Evolutionary conservation across 106 monocot genomes (phyloP).

Genomic region (Allium cepa): DNA sequence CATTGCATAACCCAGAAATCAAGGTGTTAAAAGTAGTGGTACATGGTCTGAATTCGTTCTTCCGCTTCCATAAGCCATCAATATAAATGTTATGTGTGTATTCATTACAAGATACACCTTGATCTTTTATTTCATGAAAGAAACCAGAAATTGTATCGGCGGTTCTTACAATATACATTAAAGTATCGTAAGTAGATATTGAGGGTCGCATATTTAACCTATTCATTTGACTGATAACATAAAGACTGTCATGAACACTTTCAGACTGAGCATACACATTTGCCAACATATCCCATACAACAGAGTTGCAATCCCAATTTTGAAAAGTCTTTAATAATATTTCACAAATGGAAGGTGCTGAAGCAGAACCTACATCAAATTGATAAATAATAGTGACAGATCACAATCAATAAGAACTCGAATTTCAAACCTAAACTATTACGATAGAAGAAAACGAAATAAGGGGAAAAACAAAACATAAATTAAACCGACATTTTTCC

Average conservation of each 20-base stretch:
- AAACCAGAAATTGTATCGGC: constrained; percentile 25
- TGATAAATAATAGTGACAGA: neutral
- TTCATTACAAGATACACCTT: constrained; percentile 23
- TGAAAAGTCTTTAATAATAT: constrained; percentile 28
- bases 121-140: constrained; percentile 28
- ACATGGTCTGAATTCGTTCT: constrained; percentile 24
- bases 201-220: constrained; percentile 39
- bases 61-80: constrained; percentile 49
- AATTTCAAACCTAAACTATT: too few relatives aligned
- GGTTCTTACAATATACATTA: constrained; percentile 29
- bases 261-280: constrained; percentile 38
- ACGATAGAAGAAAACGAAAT: too few relatives aligned
- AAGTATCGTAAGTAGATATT: constrained; percentile 41
- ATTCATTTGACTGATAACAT: constrained; percentile 55
- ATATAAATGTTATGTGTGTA: constrained; percentile 33
- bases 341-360: constrained; percentile 40
- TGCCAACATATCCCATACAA: constrained; percentile 64
- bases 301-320: constrained; percentile 15
- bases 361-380: constrained; percentile 33
- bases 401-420: too few relatives aligned
- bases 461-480: neutral
- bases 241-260: constrained; percentile 52
- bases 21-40: constrained; percentile 40
- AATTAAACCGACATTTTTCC: neutral
- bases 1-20: constrained; percentile 43